These are phyloP conservation scores for Cordyceps javanica DNA, from an alignment of 2,329 filamentous ascomycete species.

Conservation along the genomic window DNA sequence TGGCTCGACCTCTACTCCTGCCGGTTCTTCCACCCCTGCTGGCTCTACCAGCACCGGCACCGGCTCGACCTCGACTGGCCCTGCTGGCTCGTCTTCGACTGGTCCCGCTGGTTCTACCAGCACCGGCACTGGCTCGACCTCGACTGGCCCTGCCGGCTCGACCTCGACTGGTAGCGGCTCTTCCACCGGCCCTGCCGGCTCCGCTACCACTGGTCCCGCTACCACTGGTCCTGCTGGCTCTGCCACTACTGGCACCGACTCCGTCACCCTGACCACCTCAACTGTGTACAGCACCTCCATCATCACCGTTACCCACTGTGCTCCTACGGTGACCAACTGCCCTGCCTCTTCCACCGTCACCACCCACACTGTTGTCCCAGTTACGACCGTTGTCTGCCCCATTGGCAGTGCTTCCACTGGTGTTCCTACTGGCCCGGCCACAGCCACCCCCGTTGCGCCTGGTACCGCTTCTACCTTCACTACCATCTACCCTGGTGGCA, in stretches of 20 bases:
- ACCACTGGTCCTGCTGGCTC: neutral
- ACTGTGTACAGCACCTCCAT: slow-evolving; percentile 5
- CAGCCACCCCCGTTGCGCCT: neutral
- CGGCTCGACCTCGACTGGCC: neutral
- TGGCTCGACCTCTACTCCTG: neutral
- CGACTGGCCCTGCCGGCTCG: neutral
- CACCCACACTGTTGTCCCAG: neutral
- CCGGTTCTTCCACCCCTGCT: neutral
- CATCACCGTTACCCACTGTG: slow-evolving; percentile 11
- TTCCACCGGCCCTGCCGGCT: neutral
- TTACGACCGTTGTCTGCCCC: slow-evolving; percentile 7
- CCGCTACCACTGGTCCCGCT: neutral
- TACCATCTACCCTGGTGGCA: neutral
- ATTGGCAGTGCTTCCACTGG: neutral
- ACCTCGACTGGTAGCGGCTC: no score
- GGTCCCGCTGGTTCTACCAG: neutral
- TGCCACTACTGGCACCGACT: neutral
- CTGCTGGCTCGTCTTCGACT: neutral
- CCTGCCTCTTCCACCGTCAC: slow-evolving; percentile 10
- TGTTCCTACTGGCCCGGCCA: neutral
- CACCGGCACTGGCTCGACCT: neutral
- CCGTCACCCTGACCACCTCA: neutral
- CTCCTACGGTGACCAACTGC: slow-evolving; percentile 7
- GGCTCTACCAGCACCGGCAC: neutral
- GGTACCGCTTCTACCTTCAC: neutral